phyloP scores from a whole-genome alignment of 768 basidiomycete species.

The Pleurotus citrinopileatus region DNA sequence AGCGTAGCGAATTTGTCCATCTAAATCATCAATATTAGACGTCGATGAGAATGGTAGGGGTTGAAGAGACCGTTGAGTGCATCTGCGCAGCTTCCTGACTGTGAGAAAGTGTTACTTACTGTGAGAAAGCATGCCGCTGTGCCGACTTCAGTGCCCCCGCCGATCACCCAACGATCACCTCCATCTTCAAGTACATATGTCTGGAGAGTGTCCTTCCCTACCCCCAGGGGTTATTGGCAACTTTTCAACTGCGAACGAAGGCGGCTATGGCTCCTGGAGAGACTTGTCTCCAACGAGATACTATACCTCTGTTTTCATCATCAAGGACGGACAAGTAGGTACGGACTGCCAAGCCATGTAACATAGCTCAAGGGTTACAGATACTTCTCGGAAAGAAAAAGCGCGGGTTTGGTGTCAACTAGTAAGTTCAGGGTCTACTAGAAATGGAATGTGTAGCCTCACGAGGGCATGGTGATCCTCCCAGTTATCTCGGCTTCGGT shows the following conservation, averaged over 20 bases:
- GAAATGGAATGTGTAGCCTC: too few species aligned
- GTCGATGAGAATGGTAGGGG: background rate
- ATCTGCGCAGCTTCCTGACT: too few species aligned
- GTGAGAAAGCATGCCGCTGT: too few species aligned
- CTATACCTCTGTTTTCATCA: background rate
- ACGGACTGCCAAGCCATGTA: background rate
- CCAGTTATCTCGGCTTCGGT: background rate
- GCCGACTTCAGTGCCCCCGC: too few species aligned
- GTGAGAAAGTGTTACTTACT: background rate
- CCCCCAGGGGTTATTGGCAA: constrained; percentile 1
- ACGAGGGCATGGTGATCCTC: too few species aligned
- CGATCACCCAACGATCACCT: too few species aligned
- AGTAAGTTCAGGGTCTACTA: background rate
- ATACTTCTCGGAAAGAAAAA: constrained; percentile 78
- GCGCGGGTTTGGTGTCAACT: constrained; percentile 70
- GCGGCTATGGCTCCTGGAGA: background rate
- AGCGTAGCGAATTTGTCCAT: constrained; percentile 91
- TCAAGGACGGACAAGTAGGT: constrained; percentile 1
- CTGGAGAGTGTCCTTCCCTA: too few species aligned
- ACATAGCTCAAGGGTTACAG: constrained; percentile 25
- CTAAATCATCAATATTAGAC: background rate
- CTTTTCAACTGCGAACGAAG: background rate
- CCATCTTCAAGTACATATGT: too few species aligned
- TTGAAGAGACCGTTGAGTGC: background rate
- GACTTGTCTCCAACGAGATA: background rate